phyloP scores from a whole-genome alignment of 1,284 basidiomycete genomes.

The Golubevia sp. region DNA sequence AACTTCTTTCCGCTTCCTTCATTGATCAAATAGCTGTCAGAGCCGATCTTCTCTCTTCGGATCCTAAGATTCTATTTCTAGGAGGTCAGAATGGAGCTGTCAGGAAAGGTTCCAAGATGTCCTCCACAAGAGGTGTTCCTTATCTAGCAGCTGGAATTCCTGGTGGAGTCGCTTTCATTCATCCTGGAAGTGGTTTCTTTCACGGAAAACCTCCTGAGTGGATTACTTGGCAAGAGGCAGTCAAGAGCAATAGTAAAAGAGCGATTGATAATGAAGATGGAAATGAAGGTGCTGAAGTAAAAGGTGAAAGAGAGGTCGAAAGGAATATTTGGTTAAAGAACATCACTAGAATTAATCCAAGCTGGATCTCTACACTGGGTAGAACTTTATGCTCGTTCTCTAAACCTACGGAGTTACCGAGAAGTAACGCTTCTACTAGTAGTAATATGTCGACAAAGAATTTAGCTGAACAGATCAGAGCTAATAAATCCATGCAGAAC shows the following conservation, averaged over 20 bases:
- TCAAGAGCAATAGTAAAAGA: conserved; percentile 62
- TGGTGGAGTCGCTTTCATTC: conserved; percentile 85
- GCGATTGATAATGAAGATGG: not conserved
- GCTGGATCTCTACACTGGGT: conserved; percentile 84
- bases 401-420: conserved; percentile 67
- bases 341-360: conserved; percentile 72
- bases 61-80: conserved; percentile 63
- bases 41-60: conserved; percentile 76
- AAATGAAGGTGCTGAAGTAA: too few relatives aligned
- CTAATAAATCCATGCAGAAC: conserved; percentile 1
- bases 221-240: conserved; percentile 81
- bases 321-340: conserved; percentile 44
- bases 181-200: conserved; percentile 82
- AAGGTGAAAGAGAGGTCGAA: conserved; percentile 1
- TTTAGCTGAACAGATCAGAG: conserved; percentile 4
- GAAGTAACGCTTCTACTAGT: conserved; percentile 8
- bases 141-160: conserved; percentile 81
- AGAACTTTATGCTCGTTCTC: conserved; percentile 82
- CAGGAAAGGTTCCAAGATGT: conserved; percentile 69
- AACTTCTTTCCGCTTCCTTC: conserved; percentile 85
- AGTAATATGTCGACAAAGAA: not conserved
- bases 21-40: conserved; percentile 95
- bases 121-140: conserved; percentile 77
- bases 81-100: conserved; percentile 5
- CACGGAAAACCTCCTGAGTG: conserved; percentile 79